Conservation (phyloP, 768 basidiomycete genomes). For the Boletus barrowsii region DNA sequence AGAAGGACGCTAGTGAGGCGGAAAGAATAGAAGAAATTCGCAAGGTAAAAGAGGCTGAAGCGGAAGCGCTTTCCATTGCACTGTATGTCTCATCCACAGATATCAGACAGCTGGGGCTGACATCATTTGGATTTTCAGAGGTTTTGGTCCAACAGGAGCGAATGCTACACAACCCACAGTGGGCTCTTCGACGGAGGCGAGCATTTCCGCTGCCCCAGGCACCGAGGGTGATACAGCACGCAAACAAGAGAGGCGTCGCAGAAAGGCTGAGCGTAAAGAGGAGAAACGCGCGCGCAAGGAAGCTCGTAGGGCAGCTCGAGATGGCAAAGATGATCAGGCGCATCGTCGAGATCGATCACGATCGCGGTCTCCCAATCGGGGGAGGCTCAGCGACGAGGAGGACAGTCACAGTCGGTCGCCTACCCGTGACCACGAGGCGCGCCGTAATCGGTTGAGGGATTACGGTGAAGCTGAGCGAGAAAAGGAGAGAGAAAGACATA, state of each 20-base stretch:
- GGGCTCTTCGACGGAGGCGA: constrained; percentile 19
- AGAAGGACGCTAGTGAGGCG: constrained; percentile 39
- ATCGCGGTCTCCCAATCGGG: constrained; percentile 34
- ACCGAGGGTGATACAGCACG: constrained; percentile 32
- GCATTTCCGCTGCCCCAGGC: constrained; percentile 12
- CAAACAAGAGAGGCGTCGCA: constrained; percentile 38
- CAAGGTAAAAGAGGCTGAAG: constrained; percentile 82
- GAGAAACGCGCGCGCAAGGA: constrained; percentile 58
- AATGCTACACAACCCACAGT: constrained; percentile 23
- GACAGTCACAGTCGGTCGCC: constrained; percentile 33
- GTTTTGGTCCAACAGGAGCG: constrained; percentile 60
- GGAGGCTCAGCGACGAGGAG: constrained; percentile 14
- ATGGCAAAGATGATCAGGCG: constrained; percentile 26
- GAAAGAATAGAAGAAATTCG: constrained; percentile 72
- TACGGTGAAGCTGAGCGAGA: constrained; percentile 29
- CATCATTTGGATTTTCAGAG: constrained; percentile 43
- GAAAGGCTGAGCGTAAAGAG: constrained; percentile 56
- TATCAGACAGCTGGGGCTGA: constrained; percentile 1
- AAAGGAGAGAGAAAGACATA: constrained; percentile 40
- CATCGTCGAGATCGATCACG: constrained; percentile 30
- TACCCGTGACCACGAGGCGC: constrained; percentile 19
- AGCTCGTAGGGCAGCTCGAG: constrained; percentile 38
- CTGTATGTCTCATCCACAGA: constrained; percentile 48
- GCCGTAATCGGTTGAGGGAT: constrained; percentile 17
- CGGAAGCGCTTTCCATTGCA: constrained; percentile 80